A percentile compares a stretch with the other conserved stretches of the same genome.
These are phyloP conservation scores for Pseudogymnoascus sp. DNA, from an alignment of 2,329 filamentous ascomycete species.

Conservation along the genomic window DNA sequence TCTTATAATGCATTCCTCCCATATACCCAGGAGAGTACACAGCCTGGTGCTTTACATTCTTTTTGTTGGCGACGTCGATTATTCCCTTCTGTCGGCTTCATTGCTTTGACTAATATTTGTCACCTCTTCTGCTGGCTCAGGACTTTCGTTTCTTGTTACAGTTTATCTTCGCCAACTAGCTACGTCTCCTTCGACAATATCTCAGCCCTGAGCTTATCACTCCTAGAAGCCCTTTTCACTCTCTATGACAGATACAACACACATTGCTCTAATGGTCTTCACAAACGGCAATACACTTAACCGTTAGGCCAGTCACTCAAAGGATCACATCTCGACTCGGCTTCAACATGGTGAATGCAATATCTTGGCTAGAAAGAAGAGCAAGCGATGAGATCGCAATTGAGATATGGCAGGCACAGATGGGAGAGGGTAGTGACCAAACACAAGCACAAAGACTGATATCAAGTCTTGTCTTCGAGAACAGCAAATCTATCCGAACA, in stretches of 20 bases:
- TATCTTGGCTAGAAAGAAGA: background rate
- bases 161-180: background rate
- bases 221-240: background rate
- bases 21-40: background rate
- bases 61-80: background rate
- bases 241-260: background rate
- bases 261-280: slow-evolving; percentile 3
- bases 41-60: slow-evolving; percentile 6
- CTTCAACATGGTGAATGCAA: slow-evolving; percentile 1
- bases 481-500: slow-evolving; percentile 47
- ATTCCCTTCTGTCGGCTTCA: background rate
- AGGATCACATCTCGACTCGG: background rate
- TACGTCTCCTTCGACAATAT: slow-evolving; percentile 1
- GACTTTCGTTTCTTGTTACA: slow-evolving; percentile 4
- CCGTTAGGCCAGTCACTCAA: slow-evolving; percentile 3
- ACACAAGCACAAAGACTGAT: slow-evolving; percentile 17
- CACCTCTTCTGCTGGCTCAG: slow-evolving; percentile 4
- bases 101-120: background rate
- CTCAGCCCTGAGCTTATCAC: background rate
- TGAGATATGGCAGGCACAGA: slow-evolving; percentile 5
- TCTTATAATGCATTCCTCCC: slow-evolving; percentile 7
- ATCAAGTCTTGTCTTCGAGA: slow-evolving; percentile 26
- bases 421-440: background rate
- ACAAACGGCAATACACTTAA: background rate
- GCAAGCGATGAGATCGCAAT: background rate